These are phyloP conservation scores for Pseudognaphalium luteoalbum DNA, from an alignment of 129 eudicot species.

Conservation along the genomic window DNA sequence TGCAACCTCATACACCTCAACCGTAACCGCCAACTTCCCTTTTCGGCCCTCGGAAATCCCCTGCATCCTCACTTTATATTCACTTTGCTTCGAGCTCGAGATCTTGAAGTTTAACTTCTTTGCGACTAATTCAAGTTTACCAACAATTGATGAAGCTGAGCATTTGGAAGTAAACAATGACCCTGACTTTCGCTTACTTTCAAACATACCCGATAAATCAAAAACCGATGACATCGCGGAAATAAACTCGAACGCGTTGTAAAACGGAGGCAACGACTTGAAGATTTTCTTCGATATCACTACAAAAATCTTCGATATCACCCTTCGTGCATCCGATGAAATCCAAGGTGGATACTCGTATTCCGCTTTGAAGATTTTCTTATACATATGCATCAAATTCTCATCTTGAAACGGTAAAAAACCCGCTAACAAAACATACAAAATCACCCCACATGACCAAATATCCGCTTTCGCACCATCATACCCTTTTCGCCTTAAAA, in stretches of 20 bases:
- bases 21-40: conserved; percentile 66
- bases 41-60: conserved; percentile 71
- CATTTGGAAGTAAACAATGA: conserved; percentile 70
- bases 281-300: conserved; percentile 35
- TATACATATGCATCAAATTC: conserved; percentile 76
- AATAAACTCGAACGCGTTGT: conserved; percentile 91
- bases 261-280: conserved; percentile 61
- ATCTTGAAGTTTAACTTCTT: conserved; percentile 50
- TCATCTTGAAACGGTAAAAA: conserved; percentile 79
- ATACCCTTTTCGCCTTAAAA: conserved; percentile 72
- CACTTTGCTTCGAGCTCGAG: conserved; percentile 47
- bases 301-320: conserved; percentile 58
- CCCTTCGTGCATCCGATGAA: conserved; percentile 53
- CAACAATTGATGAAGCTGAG: conserved; percentile 51
- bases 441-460: conserved; percentile 91
- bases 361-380: conserved; percentile 67
- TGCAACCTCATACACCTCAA: conserved; percentile 81
- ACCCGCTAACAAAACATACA: conserved; percentile 72
- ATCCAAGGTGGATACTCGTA: conserved; percentile 81
- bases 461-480: conserved; percentile 78
- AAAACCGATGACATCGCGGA: conserved; percentile 94
- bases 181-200: conserved; percentile 47
- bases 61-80: conserved; percentile 62
- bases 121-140: conserved; percentile 52
- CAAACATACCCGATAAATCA: conserved; percentile 74